Base-by-base conservation (phyloP, 2,329 filamentous ascomycete species). In the Elsinoe perseae region DNA sequence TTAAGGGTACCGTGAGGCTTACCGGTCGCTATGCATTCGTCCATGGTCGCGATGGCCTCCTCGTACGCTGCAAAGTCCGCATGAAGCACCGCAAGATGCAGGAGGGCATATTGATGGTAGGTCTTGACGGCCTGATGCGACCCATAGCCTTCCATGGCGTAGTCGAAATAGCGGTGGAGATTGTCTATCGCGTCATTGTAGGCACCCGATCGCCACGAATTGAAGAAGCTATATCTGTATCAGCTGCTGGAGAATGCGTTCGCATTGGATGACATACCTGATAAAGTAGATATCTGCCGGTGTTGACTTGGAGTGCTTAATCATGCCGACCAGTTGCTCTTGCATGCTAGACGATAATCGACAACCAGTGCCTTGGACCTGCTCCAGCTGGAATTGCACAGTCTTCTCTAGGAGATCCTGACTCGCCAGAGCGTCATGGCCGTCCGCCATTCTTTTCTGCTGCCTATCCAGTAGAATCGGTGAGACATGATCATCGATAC, bases 121-220 rank as follows among this genome's bases (percentile, higher is more conserved):
- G 87, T 81, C 21, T 87, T 84, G 64, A 95, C 87, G 59, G 84
- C 77, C 62, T 84, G 87, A 64, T 93, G 87, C 82, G 95, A 90
- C 18, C 54, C 50, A 34, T 61, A 56, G 14, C 59, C 58, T 14
- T 66, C 64, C 25, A 71, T 64, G 1, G 91, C 93, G 70, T 95
- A 96, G 69, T 98, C 93, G 65, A 96, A 98, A 70, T 96, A 98
- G 53, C 89, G 85, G 69, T 97, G 91, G 18, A 98, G 77, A 62
- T 85, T 85, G 65, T 98, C 92, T 67, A 96, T 93, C 0, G 93
- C 87, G 0, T 87, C 89, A 10, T 87, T 84, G 65, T 92, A 95
- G 70, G 97, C 90, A 3, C 92, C 92, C 2, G 89, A 84, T 68
- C 86, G 82, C 92, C 91, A 97, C 0, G 90, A 83, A 69, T 98